A percentile compares a stretch with the other conserved stretches of the same genome.
Evolutionary conservation across 208 protist genomes (phyloP).

Genomic region (Leishmania lainsoni): DNA sequence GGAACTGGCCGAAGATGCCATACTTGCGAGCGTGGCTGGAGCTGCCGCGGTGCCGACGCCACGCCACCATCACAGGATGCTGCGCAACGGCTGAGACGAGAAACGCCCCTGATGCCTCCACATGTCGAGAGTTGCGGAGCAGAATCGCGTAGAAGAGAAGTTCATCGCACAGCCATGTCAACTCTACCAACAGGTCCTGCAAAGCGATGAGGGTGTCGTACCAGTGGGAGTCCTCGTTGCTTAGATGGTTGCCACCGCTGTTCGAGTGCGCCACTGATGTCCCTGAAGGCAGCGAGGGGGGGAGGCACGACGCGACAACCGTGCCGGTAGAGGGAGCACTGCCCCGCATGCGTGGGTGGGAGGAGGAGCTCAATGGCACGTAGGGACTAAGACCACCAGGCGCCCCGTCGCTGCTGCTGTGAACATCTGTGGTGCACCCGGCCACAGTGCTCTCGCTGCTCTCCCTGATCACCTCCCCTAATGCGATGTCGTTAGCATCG

Average conservation of each 20-base stretch:
- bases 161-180: constrained; percentile 87
- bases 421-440: background rate
- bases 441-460: background rate
- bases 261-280: background rate
- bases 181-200: constrained; percentile 65
- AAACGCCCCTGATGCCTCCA: constrained; percentile 80
- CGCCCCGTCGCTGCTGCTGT: constrained; percentile 17
- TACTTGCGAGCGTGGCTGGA: constrained; percentile 18
- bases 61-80: constrained; percentile 74
- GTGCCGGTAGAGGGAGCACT: constrained; percentile 8
- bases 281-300: constrained; percentile 2
- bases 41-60: constrained; percentile 44
- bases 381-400: background rate
- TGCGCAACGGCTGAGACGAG: constrained; percentile 59
- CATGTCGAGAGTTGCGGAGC: constrained; percentile 73
- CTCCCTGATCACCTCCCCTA: constrained; percentile 1
- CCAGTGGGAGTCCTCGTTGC: constrained; percentile 7
- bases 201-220: constrained; percentile 28
- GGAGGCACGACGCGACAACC: background rate
- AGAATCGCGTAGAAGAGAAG: constrained; percentile 80
- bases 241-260: constrained; percentile 1
- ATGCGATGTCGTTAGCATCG: background rate
- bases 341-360: constrained; percentile 12
- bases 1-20: constrained; percentile 45
- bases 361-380: background rate